Evolutionary conservation across 345 rosid species (phyloP).

Genomic region (Melaleuca quinquenervia): DNA sequence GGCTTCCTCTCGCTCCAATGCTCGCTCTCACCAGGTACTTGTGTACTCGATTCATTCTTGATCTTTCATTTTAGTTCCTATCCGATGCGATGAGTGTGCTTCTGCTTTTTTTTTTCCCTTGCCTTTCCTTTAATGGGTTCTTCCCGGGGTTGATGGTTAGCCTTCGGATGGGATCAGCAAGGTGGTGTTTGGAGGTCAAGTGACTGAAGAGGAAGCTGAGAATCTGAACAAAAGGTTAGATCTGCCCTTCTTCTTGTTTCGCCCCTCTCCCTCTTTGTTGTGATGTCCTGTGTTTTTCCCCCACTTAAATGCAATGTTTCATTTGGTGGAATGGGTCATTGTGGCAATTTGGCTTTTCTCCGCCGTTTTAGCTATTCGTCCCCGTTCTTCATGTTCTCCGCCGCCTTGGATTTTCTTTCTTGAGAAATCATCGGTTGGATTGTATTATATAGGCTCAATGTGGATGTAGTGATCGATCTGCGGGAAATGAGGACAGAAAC

Average conservation of each 20-base stretch:
- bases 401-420: background rate
- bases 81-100: background rate
- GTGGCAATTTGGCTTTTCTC: background rate
- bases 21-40: conserved; percentile 60
- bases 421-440: background rate
- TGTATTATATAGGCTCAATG: background rate
- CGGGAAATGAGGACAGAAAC: background rate
- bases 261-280: background rate
- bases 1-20: conserved; percentile 47
- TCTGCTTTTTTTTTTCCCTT: background rate
- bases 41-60: background rate
- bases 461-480: background rate
- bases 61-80: background rate
- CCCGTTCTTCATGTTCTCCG: background rate
- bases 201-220: conserved; percentile 86
- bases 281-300: background rate
- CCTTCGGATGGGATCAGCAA: conserved; percentile 94
- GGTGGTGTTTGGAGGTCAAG: conserved; percentile 98
- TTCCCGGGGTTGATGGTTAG: conserved; percentile 18
- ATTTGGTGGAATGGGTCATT: background rate
- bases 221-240: conserved; percentile 75
- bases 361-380: background rate
- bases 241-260: conserved; percentile 11
- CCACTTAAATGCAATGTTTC: background rate
- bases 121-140: background rate